Conservation (phyloP, 331 rosid species). For the Acacia pycnantha region DNA sequence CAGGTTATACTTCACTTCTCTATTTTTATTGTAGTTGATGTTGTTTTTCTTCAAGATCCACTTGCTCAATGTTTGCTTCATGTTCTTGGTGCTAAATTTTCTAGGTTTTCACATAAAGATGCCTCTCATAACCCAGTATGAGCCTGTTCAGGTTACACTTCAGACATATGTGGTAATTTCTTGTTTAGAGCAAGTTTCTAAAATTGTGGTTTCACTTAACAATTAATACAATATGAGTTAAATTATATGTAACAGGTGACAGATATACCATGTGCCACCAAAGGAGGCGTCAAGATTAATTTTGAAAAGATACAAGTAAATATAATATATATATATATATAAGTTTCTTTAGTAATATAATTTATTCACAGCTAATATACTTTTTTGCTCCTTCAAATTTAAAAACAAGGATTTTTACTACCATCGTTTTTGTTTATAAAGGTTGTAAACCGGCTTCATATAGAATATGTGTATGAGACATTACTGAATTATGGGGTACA, state of each 20-base stretch:
- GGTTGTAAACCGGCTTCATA: too few relatives aligned
- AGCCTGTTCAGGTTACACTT: slow-evolving; percentile 86
- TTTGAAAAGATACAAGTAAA: slow-evolving; percentile 87
- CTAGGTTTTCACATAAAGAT: slow-evolving; percentile 84
- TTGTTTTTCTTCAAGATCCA: background rate
- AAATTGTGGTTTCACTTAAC: slow-evolving; percentile 7
- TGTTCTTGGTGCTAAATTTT: slow-evolving; percentile 11
- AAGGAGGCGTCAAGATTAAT: slow-evolving; percentile 89
- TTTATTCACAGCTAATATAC: too few relatives aligned
- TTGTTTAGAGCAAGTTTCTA: slow-evolving; percentile 8
- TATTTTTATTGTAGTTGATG: background rate
- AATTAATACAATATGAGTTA: background rate
- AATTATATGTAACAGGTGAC: slow-evolving; percentile 50
- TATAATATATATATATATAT: background rate
- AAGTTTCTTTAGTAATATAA: too few relatives aligned
- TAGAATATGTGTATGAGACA: slow-evolving; percentile 76
- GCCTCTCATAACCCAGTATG: slow-evolving; percentile 77
- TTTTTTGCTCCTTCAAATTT: too few relatives aligned
- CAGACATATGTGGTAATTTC: slow-evolving; percentile 75
- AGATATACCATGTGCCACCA: slow-evolving; percentile 90
- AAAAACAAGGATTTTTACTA: too few relatives aligned
- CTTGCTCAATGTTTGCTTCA: background rate
- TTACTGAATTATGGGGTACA: slow-evolving; percentile 78
- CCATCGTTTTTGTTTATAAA: too few relatives aligned
- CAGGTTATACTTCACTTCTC: slow-evolving; percentile 42